These are phyloP conservation scores for Rickenella mellea DNA, from an alignment of 768 basidiomycete species.

Conservation along the genomic window DNA sequence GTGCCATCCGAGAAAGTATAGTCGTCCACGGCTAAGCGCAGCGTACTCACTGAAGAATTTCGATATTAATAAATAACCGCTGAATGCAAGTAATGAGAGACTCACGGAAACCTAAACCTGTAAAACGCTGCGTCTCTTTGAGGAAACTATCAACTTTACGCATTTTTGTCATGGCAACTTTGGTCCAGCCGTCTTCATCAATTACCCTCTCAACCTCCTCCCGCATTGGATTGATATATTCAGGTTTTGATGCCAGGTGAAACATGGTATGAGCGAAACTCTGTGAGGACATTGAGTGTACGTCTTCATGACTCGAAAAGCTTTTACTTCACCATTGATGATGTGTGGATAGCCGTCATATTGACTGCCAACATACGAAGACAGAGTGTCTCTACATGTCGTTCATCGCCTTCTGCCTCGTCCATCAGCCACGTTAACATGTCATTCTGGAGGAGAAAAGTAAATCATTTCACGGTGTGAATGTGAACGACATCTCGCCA, in stretches of 20 bases:
- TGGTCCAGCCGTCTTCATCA: conserved; percentile 26
- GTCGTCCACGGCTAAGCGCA: conserved; percentile 16
- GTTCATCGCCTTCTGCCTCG: conserved; percentile 14
- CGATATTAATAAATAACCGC: too few relatives aligned
- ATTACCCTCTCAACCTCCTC: conserved; percentile 20
- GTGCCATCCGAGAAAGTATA: conserved; percentile 30
- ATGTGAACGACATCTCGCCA: neutral
- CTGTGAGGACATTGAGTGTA: conserved; percentile 16
- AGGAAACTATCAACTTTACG: conserved; percentile 41
- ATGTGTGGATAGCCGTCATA: conserved; percentile 34
- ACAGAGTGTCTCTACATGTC: conserved; percentile 16
- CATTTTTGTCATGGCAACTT: conserved; percentile 30
- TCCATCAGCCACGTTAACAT: conserved; percentile 31
- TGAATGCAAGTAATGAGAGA: too few relatives aligned
- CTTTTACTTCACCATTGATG: conserved; percentile 24
- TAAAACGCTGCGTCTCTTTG: conserved; percentile 32
- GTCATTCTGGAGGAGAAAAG: conserved; percentile 22
- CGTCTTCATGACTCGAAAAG: neutral
- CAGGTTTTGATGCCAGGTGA: conserved; percentile 18
- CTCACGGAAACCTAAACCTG: conserved; percentile 15
- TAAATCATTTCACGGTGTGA: too few relatives aligned
- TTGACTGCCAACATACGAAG: conserved; percentile 26
- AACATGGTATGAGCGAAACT: conserved; percentile 20
- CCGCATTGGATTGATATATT: conserved; percentile 18
- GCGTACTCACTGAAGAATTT: conserved; percentile 3